These are phyloP conservation scores for Murraya koenigii DNA, from an alignment of 345 rosid genomes.

Conservation along the genomic window DNA sequence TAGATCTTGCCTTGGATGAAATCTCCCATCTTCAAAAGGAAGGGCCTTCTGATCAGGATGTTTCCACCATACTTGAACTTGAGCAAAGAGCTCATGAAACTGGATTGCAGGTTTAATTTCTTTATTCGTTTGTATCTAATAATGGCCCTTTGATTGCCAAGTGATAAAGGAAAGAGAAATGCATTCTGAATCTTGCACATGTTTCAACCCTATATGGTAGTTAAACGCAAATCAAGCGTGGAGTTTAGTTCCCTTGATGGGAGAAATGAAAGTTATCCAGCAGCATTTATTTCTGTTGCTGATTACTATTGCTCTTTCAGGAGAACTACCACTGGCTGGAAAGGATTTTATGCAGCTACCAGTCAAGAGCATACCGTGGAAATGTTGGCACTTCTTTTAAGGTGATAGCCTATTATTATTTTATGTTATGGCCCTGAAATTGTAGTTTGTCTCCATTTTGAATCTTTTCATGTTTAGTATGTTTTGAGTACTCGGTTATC, in stretches of 20 bases:
- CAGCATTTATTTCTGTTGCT: neutral
- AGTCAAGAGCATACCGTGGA: slow-evolving; percentile 15
- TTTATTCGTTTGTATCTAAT: neutral
- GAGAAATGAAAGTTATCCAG: neutral
- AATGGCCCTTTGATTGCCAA: neutral
- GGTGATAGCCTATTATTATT: slow-evolving; percentile 38
- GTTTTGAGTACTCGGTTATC: neutral
- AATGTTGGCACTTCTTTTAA: slow-evolving; percentile 44
- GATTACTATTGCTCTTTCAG: slow-evolving; percentile 30
- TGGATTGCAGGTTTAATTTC: slow-evolving; percentile 67
- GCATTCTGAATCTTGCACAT: neutral
- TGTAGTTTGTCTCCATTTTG: neutral
- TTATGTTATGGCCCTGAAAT: slow-evolving; percentile 2
- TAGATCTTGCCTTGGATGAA: slow-evolving; percentile 84
- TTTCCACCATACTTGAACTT: slow-evolving; percentile 74
- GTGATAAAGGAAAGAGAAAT: neutral
- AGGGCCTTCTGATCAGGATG: slow-evolving; percentile 73
- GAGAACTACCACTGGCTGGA: slow-evolving; percentile 53
- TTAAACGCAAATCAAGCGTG: neutral
- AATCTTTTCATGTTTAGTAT: neutral
- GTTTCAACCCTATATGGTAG: neutral
- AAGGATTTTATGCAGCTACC: slow-evolving; percentile 17
- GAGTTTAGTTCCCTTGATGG: neutral
- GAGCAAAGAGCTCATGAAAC: slow-evolving; percentile 96
- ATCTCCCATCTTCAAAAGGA: slow-evolving; percentile 73